Conservation (phyloP, 345 rosid genomes). For the Syzygium jambos region DNA sequence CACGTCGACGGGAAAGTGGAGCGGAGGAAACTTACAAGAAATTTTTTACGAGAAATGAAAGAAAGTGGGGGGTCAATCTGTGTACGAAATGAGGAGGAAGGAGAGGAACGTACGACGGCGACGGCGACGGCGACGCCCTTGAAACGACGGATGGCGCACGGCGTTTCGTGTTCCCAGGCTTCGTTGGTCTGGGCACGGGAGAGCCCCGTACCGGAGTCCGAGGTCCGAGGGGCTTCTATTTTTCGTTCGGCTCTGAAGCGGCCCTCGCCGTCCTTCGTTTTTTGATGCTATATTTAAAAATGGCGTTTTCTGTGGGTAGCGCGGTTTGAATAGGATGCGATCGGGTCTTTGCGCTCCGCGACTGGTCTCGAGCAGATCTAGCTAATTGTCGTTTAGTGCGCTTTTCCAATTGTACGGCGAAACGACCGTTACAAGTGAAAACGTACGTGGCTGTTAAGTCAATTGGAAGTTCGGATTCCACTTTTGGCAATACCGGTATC, state of each 20-base stretch:
- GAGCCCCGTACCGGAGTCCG: neutral
- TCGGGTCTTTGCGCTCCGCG: accelerated
- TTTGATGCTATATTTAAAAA: too few relatives aligned
- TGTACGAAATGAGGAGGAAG: neutral
- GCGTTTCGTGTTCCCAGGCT: neutral
- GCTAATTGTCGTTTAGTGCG: accelerated
- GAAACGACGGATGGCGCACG: neutral
- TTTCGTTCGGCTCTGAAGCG: neutral
- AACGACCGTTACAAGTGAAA: neutral
- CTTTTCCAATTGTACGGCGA: neutral
- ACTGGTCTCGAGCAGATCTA: neutral
- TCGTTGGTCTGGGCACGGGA: neutral
- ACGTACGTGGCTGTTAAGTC: neutral
- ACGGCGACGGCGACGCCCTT: neutral
- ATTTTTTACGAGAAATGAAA: neutral
- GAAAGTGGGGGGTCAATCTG: neutral
- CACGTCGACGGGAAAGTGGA: neutral
- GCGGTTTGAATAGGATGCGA: neutral
- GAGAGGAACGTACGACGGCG: too few relatives aligned
- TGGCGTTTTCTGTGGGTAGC: too few relatives aligned
- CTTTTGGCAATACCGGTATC: neutral
- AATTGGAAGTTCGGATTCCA: neutral
- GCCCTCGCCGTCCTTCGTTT: neutral
- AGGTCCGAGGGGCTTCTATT: neutral
- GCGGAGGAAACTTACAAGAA: neutral